phyloP scores from a whole-genome alignment of 306 rosid species.

The Heteromeles arbutifolia region DNA sequence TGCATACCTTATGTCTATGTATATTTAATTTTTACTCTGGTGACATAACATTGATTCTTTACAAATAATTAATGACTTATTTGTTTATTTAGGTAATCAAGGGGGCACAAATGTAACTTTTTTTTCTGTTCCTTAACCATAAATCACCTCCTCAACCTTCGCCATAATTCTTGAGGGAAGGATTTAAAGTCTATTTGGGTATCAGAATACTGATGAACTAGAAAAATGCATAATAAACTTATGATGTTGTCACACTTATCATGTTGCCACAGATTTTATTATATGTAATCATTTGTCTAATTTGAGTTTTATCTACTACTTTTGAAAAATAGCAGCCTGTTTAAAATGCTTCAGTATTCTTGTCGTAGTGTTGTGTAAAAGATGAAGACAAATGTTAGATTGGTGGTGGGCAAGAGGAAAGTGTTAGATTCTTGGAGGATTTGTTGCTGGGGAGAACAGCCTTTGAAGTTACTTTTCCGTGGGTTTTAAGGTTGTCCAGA shows the following conservation, averaged over 20 bases:
- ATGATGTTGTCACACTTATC: background rate
- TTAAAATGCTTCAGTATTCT: slow-evolving; percentile 7
- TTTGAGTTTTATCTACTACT: background rate
- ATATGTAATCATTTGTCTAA: background rate
- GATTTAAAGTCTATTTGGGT: background rate
- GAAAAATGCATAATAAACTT: background rate
- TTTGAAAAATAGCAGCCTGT: background rate
- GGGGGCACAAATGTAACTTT: background rate
- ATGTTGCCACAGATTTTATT: background rate
- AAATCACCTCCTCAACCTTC: background rate
- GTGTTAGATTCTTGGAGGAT: background rate
- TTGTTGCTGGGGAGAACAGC: background rate
- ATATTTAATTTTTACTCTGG: background rate
- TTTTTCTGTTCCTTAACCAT: background rate
- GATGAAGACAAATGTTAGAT: background rate
- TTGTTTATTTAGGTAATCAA: background rate
- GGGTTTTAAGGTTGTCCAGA: background rate
- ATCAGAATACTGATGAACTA: background rate
- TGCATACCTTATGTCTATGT: background rate
- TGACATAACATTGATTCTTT: background rate
- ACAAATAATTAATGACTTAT: background rate
- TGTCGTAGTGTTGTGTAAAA: background rate
- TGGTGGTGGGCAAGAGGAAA: background rate
- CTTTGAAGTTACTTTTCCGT: background rate
- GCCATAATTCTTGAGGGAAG: background rate